Evolutionary conservation across 2,329 filamentous ascomycete genomes (phyloP).

Genomic region (Microdochium nivale): DNA sequence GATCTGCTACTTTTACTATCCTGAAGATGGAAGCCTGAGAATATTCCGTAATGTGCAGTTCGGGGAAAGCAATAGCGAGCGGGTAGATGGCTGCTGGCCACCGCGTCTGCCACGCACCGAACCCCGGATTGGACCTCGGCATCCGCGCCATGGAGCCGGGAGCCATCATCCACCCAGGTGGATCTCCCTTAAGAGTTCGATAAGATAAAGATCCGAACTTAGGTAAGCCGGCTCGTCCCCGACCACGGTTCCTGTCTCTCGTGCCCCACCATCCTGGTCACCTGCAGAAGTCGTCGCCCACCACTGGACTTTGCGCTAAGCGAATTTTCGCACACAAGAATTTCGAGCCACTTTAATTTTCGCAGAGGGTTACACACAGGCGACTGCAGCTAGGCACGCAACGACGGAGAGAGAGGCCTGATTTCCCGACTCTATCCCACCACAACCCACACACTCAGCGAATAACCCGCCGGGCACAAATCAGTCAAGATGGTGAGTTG

Average conservation of each 20-base stretch:
- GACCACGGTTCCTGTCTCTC: constrained; percentile 13
- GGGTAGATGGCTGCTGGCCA: too few species aligned
- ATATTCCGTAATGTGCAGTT: background rate
- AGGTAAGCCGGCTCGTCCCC: constrained; percentile 11
- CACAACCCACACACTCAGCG: background rate
- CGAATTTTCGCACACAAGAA: constrained; percentile 28
- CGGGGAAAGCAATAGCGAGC: background rate
- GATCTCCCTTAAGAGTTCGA: background rate
- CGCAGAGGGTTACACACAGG: constrained; percentile 7
- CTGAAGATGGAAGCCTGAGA: background rate
- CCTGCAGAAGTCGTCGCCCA: background rate
- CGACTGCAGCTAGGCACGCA: background rate
- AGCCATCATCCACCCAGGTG: background rate
- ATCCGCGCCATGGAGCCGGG: background rate
- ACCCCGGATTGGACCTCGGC: background rate
- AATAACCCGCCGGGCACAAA: constrained; percentile 3
- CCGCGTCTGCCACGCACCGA: background rate
- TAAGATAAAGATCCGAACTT: background rate
- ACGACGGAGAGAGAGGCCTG: background rate
- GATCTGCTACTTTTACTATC: too few species aligned
- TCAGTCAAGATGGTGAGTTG: constrained; percentile 60
- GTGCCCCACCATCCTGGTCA: constrained; percentile 22
- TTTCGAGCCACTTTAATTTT: constrained; percentile 15
- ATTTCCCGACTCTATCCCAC: background rate
- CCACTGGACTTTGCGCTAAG: constrained; percentile 14